phyloP scores from a whole-genome alignment of 805 yeast genomes.

The Yamadazyma sp. region DNA sequence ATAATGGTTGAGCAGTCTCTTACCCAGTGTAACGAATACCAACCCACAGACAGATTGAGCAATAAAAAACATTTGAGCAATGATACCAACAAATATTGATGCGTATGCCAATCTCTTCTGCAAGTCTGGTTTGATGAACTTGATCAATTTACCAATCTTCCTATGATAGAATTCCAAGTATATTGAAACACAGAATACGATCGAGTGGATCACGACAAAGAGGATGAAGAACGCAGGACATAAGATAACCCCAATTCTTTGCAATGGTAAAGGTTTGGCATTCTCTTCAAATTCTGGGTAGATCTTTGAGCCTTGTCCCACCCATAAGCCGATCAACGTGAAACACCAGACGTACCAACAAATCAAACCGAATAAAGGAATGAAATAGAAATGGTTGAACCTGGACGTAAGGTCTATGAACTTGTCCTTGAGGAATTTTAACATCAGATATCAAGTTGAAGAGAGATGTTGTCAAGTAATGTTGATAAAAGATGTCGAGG shows the following conservation, averaged over 20 bases:
- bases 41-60: conserved; percentile 20
- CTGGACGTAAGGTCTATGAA: conserved; percentile 19
- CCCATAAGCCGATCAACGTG: conserved; percentile 23
- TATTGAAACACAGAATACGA: conserved; percentile 23
- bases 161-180: conserved; percentile 29
- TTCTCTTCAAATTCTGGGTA: conserved; percentile 24
- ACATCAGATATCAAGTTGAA: conserved; percentile 4
- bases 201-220: conserved; percentile 22
- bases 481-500: not conserved
- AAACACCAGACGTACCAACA: conserved; percentile 26
- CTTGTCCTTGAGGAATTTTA: conserved; percentile 9
- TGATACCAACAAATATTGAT: conserved; percentile 22
- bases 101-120: conserved; percentile 26
- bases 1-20: conserved; percentile 20
- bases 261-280: conserved; percentile 24
- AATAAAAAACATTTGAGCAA: conserved; percentile 24
- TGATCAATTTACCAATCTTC: conserved; percentile 28
- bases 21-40: conserved; percentile 18
- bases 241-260: conserved; percentile 25
- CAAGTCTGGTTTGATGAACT: conserved; percentile 24
- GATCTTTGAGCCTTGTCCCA: conserved; percentile 19
- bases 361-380: conserved; percentile 26
- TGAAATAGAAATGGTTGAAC: conserved; percentile 26
- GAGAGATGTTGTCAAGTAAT: not conserved
- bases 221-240: conserved; percentile 23